phyloP scores from a whole-genome alignment of 257 asterid species.

The Gentiana macrophylla region DNA sequence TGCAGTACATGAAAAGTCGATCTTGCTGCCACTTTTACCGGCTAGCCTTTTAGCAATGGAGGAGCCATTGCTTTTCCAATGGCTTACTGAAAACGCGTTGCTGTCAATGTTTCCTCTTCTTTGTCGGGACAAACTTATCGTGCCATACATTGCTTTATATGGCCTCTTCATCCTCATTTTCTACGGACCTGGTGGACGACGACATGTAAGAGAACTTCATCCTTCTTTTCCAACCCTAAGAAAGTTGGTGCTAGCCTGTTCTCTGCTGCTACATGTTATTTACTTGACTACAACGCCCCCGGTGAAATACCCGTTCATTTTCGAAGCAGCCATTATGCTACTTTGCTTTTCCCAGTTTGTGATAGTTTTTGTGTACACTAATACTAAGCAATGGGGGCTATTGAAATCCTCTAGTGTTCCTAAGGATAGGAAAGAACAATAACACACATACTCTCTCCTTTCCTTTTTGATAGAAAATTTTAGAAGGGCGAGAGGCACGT shows the following conservation, averaged over 20 bases:
- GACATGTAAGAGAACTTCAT: conserved; percentile 19
- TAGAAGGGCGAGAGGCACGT: too few relatives aligned
- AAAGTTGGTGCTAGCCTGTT: conserved; percentile 32
- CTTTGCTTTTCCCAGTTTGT: conserved; percentile 75
- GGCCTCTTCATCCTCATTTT: conserved; percentile 64
- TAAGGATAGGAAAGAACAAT: conserved; percentile 37
- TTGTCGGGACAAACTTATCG: conserved; percentile 55
- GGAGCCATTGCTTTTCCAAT: conserved; percentile 61
- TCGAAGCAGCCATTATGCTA: conserved; percentile 84
- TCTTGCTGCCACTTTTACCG: conserved; percentile 88
- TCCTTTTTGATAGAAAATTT: too few relatives aligned
- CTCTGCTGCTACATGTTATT: conserved; percentile 51
- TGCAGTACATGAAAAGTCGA: conserved; percentile 89
- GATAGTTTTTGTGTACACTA: conserved; percentile 36
- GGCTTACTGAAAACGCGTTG: conserved; percentile 54
- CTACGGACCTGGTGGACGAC: conserved; percentile 48
- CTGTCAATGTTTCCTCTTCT: conserved; percentile 95
- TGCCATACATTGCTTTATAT: conserved; percentile 57
- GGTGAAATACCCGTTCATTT: conserved; percentile 61
- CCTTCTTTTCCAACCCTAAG: conserved; percentile 19
- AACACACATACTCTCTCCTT: too few relatives aligned
- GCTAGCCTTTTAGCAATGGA: conserved; percentile 80
- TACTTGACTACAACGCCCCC: conserved; percentile 72
- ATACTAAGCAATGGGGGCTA: conserved; percentile 54
- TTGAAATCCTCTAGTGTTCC: conserved; percentile 21